Conservation (phyloP, 1,139 yeast species). For the Pichia sp. region DNA sequence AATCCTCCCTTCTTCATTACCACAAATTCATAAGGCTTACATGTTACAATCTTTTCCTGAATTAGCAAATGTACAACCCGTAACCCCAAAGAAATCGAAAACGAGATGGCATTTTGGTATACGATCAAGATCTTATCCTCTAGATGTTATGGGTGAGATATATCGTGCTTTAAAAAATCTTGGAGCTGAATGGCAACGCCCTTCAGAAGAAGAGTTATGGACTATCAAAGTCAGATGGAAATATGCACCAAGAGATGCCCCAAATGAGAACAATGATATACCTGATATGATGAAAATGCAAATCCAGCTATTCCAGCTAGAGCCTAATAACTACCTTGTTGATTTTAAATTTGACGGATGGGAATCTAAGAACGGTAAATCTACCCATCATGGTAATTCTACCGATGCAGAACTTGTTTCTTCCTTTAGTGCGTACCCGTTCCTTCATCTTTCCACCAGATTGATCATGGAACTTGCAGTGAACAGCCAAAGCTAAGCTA, state of each 20-base stretch:
- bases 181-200: constrained; percentile 97
- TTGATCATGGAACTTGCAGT: constrained; percentile 96
- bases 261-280: constrained; percentile 20
- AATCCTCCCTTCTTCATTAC: constrained; percentile 85
- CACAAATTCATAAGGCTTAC: constrained; percentile 88
- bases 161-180: constrained; percentile 87
- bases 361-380: constrained; percentile 38
- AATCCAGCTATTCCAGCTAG: constrained; percentile 90
- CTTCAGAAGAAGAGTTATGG: constrained; percentile 91
- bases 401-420: constrained; percentile 55
- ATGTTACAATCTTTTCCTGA: constrained; percentile 56
- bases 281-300: constrained; percentile 96
- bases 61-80: constrained; percentile 58
- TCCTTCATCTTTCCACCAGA: constrained; percentile 83
- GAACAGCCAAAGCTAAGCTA: constrained; percentile 44
- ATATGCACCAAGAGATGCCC: constrained; percentile 42
- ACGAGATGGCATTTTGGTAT: constrained; percentile 99
- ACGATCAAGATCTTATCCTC: constrained; percentile 89
- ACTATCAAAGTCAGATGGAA: constrained; percentile 96
- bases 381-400: constrained; percentile 15
- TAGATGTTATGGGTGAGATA: constrained; percentile 98
- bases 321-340: constrained; percentile 90
- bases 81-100: constrained; percentile 75
- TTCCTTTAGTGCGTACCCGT: constrained; percentile 90
- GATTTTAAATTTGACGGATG: constrained; percentile 98